Base-by-base conservation (phyloP, 2,329 filamentous ascomycete genomes). In the Endothia cerciana region DNA sequence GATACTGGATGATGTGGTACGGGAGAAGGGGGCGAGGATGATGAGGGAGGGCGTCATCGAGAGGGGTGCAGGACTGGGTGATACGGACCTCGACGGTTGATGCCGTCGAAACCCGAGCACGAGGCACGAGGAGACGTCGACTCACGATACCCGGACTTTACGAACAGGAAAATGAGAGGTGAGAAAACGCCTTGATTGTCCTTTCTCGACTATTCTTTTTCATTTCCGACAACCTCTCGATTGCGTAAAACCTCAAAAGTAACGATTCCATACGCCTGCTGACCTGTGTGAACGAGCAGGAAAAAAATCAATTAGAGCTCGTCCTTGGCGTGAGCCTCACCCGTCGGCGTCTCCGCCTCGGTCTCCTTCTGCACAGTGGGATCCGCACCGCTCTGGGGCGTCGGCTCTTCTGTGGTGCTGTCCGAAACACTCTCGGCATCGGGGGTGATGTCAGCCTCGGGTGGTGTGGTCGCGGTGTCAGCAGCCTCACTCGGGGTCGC, bases 1-100 rank as follows among this genome's bases (percentile, higher is more conserved):
- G 70, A 90, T 97, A 60, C 75, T 99, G 73, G 94, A 98, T 76
- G 83, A 84, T 7, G 89, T 96, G 17, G 89, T 98, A 56, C 87
- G 89, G 74, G 87, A 86, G 55, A 89, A 89, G 76, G 91, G 91
- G 3, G 82, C 79, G 66, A 84, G 83, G 74, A 87, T 92, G 80
- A 76, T 92, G 17, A 80, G 81, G 53, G 85, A 87, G 69, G 84
- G 83, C 0, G 79, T 80, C 4, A 80, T 84, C 30, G 81, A 82
- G 70, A 81, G 76, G 72, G 82, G 83, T 11, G 79, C 79, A 63
- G 77, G 78, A 13, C 77, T 85, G 74, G 62, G 60, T 1, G 80
- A 77, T 11, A 82, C 86, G 80, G 83, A 85, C 61, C 73, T 87
- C 72, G 83, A 85, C 56, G 47, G 63, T 5, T 73, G 65, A 68